These are phyloP conservation scores for Cryptococcus maquisensis DNA, from an alignment of 1,284 basidiomycete species.

Conservation along the genomic window DNA sequence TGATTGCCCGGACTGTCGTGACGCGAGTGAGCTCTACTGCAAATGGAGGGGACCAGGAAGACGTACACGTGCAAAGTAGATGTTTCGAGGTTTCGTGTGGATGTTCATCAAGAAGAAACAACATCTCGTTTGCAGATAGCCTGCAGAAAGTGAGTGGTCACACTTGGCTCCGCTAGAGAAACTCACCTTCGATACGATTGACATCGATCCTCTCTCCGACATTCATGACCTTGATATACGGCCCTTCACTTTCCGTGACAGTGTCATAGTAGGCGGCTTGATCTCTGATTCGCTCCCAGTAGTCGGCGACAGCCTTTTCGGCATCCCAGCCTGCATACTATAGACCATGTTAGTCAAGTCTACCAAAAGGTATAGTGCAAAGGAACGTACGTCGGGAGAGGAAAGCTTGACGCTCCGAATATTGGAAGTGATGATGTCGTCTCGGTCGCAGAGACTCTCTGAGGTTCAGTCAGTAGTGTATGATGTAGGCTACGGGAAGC, in stretches of 20 bases:
- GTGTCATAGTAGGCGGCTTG: slow-evolving; percentile 82
- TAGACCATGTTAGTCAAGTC: background rate
- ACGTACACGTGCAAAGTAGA: slow-evolving; percentile 84
- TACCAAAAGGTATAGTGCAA: background rate
- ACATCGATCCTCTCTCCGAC: slow-evolving; percentile 92
- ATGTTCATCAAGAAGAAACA: slow-evolving; percentile 90
- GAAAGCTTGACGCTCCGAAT: slow-evolving; percentile 97
- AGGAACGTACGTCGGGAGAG: slow-evolving; percentile 76
- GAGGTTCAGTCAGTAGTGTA: slow-evolving; percentile 1
- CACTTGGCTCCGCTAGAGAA: background rate
- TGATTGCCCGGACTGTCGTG: slow-evolving; percentile 74
- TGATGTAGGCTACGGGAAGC: slow-evolving; percentile 26
- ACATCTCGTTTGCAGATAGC: slow-evolving; percentile 66
- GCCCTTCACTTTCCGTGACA: slow-evolving; percentile 60
- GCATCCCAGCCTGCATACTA: slow-evolving; percentile 92
- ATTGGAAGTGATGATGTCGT: slow-evolving; percentile 88
- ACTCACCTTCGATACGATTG: slow-evolving; percentile 60
- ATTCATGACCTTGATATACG: slow-evolving; percentile 94
- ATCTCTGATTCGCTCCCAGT: slow-evolving; percentile 80
- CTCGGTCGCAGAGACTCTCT: slow-evolving; percentile 84
- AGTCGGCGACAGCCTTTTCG: slow-evolving; percentile 84
- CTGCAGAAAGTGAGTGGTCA: slow-evolving; percentile 14
- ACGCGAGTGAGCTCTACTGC: background rate
- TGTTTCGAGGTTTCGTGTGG: slow-evolving; percentile 83
- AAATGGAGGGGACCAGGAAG: background rate